Base-by-base conservation (phyloP, 2,329 filamentous ascomycete genomes). In the Phialophora chinensis region DNA sequence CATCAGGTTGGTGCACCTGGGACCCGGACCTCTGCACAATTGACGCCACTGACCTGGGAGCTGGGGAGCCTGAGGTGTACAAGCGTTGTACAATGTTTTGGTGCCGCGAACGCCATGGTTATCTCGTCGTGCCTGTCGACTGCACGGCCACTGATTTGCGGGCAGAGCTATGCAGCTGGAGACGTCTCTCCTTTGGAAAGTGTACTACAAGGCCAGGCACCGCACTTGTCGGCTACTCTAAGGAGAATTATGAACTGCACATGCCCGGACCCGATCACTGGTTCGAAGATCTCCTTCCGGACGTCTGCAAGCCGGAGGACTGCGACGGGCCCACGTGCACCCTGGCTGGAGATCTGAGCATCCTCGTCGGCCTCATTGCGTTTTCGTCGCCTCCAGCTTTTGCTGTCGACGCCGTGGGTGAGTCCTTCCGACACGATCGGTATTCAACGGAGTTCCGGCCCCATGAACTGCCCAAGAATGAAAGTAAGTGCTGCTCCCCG, bases 331-430 rank as follows among this genome's bases (percentile, higher is more conserved):
- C 29, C 33, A 50, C 14, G 5, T 69, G 67, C 27, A 59, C 14
- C 10, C 49, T 69, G 11, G 64, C 67, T 11, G 67, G 67, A 7
- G 49, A 69, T 25, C 61, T 69, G 10, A 65, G 44, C 23, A 62
- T 69, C 27, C 35, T 69, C 38, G 44, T 69, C 10, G 67, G 52
- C 25, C 49, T 67, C 6, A 25, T 65, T 11, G 66, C 61, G 4
- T 59, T 64, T 38, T 61, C 62, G 17, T 49, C 64, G 3, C 17
- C 38, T 3, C 60, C 44, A 17, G 35, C 31, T 3, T 6, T n/a
- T 10, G 50, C 17, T 17, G 20, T 25, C 3, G 1, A 12, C 0
- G 67, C 64, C 7, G 27, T 69, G 20, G 33, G 56, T 33, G 7
- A 14, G 17, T 66, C 61, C 29, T 69, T 69, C 38, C 47, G 66